Evolutionary conservation across 2,329 filamentous ascomycete genomes (phyloP), one percentile per base, ranked within the genome.

Genomic region (Pseudogymnoascus sp.): DNA sequence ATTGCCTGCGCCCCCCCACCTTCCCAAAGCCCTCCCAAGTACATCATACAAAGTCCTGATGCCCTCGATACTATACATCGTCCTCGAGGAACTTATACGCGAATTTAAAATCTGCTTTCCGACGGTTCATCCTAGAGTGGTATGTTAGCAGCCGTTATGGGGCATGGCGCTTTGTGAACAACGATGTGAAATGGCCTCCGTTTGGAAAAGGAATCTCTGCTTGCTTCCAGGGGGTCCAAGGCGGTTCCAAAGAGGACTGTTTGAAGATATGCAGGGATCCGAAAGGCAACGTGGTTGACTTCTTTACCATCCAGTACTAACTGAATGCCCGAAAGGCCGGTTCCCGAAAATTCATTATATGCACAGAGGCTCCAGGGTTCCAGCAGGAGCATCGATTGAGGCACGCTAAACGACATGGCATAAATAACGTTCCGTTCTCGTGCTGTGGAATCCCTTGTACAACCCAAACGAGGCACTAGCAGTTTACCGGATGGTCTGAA

Each of bases 71-170:
- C 80, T 72, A 88, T 71, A 96, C 84, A 76, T 97, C 93, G 73
- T 97, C 93, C 76, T 97, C 93, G 68, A 97, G 83, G 78, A 94
- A 97, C 77, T 96, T 96, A 81, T 97, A 97, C 64, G 91, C 89
- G 77, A 97, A 97, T 78, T 96, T 95, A 81, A 97, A 97, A 75
- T 97, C 93, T 62, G 91, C 92, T 80, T 97, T 97, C 74, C 93
- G 82, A 68, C 93, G 90, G 76, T 97, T 97, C 93, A 97, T 97
- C 93, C 93, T 97, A 72, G 39, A 35, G 41, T 58, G 28, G 62
- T 61, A 65, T 64, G 49, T 55, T 35, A 55, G 49, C 49, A 14
- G 28, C 28, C 28, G 49, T 55, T 22, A 8, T 55, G 8, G 28
- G 25, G 7, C 4, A 5, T 7, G 9, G n/a, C 14, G 45, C 25